Evolutionary conservation across 257 asterid species (phyloP), one percentile per base, ranked within the genome.

Genomic region (Phtheirospermum japonicum): DNA sequence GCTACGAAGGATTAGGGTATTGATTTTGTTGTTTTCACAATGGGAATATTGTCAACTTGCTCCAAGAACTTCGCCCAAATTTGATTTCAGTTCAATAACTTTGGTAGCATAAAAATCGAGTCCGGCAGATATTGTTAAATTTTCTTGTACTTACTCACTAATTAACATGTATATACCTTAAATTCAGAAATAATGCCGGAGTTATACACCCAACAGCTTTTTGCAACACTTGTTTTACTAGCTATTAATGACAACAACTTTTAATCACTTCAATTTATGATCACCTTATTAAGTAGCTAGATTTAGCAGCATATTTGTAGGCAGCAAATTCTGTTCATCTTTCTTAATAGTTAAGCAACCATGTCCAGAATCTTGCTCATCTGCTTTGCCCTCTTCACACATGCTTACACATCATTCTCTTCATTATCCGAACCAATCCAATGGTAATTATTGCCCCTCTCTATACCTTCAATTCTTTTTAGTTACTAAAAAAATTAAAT

Each of bases 171-270:
- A n/a, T n/a, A 23, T 23, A 23, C 28, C 28, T 23, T 23, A 23
- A 23, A 23, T 23, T 23, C 28, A 23, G 28, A 36, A 36, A 36
- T 18, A 37, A 42, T 6, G 49, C 37, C 43, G 0, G 33, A 9
- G 14, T 51, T 19, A 4, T 51, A 51, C 9, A 19, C 34, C 59
- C 76, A 76, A 63, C 81, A 42, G 77, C 64, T 79, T 79, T 50
- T 79, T 12, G 75, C 84, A 45, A 64, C 79, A 0, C 30, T n/a
- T 10, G 54, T 46, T 66, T 55, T n/a, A n/a, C n/a, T n/a, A n/a
- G n/a, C n/a, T n/a, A n/a, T n/a, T n/a, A n/a, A 8, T 60, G 39
- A 72, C 84, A 75, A 56, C 84, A 30, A 76, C 77, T 79, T 79
- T 79, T 70, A 40, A 20, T 64, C 71, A 64, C 79, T 40, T 7